Base-by-base conservation (phyloP, 2,329 filamentous ascomycete genomes). In the Calonectria pauciramosa region DNA sequence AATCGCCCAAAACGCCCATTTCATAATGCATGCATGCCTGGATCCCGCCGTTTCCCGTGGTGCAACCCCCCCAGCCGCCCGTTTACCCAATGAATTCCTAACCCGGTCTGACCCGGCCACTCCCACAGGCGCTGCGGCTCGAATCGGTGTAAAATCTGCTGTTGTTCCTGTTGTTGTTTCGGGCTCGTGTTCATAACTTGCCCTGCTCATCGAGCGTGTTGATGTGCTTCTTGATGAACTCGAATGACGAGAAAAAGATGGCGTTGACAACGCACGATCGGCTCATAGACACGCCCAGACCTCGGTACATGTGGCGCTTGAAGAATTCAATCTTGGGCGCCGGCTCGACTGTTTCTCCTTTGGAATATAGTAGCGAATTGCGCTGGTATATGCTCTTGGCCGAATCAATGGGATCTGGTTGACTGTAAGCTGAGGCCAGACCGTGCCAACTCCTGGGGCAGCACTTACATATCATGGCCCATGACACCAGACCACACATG, bases 161-260 rank as follows among this genome's bases (percentile, higher is more conserved):
- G 44, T 47, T 47, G 44, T 47, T 51, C 68, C 66, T 66, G 11
- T 16, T 67, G 28, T 41, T 34, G 56, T 64, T 13, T 18, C 66
- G 26, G 34, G 34, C n/a, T 60, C 16, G 23, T 9, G 28, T 71
- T 76, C 71, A 77, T 36, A 51, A 49, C 69, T 49, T 76, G 44
- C 76, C 73, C 28, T 84, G 80, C 65, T 91, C 89, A 49, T 91
- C 89, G 77, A 90, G 85, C 13, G 86, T 84, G 81, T 90, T 89
- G 84, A 92, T 91, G 77, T 89, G 88, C 83, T 93, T 93, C 87
- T 97, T 97, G 80, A 95, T 90, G 80, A 95, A 93, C 86, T 97
- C 95, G 83, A 97, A 97, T 49, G 93, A 94, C 54, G 94, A 96
- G 86, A 97, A 97, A 89, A 97, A 97, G 80, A 97, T 94, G 78